A percentile compares a stretch with the other conserved stretches of the same genome.
Conservation (phyloP, 1,284 basidiomycete species). For the Sporisorium reilianum region DNA sequence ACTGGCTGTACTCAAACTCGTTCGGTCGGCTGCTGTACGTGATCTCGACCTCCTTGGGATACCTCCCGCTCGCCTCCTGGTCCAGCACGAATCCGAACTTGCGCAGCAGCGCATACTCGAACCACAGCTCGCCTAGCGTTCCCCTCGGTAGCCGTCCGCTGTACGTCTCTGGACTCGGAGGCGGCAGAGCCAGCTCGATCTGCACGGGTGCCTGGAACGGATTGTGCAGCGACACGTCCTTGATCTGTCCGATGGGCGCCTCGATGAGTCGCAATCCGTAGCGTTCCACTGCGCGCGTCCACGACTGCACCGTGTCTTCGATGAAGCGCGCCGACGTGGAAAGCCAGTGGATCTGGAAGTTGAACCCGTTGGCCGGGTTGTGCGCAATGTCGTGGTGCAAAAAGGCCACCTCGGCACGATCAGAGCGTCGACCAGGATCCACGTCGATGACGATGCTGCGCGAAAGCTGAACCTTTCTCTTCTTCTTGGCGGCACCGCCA, state of each 20-base stretch:
- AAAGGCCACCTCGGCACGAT: constrained; percentile 66
- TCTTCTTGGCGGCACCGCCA: constrained; percentile 20
- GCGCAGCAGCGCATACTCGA: constrained; percentile 64
- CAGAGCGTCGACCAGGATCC: constrained; percentile 58
- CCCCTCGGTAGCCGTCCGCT: constrained; percentile 40
- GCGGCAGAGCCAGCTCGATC: constrained; percentile 62
- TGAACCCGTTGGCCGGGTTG: constrained; percentile 69
- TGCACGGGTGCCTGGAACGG: constrained; percentile 67
- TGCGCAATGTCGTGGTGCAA: constrained; percentile 68
- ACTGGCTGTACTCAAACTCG: constrained; percentile 65
- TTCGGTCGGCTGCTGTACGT: constrained; percentile 64
- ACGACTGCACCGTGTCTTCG: constrained; percentile 86
- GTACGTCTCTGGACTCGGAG: constrained; percentile 57
- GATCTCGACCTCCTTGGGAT: constrained; percentile 57
- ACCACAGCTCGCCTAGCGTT: constrained; percentile 56
- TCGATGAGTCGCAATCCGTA: constrained; percentile 94
- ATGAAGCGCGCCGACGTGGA: constrained; percentile 95
- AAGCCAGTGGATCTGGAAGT: constrained; percentile 90
- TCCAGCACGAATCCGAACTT: constrained; percentile 67
- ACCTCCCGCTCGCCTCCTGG: constrained; percentile 62
- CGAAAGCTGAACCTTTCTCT: constrained; percentile 58
- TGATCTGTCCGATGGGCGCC: constrained; percentile 69
- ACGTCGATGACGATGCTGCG: constrained; percentile 65
- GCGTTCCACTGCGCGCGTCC: constrained; percentile 86
- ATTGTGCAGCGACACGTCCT: constrained; percentile 64